Conservation (phyloP, 768 basidiomycete genomes). For the Hirschioporus abietinus region DNA sequence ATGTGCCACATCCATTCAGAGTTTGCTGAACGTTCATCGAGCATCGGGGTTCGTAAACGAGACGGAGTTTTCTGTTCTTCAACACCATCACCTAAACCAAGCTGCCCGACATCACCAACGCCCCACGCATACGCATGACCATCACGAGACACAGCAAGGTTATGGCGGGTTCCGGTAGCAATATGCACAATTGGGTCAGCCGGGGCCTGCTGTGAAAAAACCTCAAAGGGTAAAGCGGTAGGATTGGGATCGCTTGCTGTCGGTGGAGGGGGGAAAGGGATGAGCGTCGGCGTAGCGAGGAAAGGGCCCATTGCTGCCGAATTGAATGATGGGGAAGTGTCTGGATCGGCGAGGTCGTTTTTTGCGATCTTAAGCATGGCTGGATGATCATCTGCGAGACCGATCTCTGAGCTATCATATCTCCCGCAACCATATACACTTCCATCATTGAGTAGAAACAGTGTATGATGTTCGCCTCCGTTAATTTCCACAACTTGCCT, state of each 20-base stretch:
- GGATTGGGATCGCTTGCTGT: constrained; percentile 8
- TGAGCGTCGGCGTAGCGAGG: constrained; percentile 11
- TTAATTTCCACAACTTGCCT: constrained; percentile 28
- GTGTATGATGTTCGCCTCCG: constrained; percentile 38
- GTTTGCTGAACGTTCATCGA: constrained; percentile 4
- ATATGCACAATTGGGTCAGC: constrained; percentile 12
- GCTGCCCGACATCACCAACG: constrained; percentile 11
- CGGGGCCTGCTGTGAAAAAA: constrained; percentile 3
- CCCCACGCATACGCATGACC: constrained; percentile 16
- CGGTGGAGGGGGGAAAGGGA: constrained; percentile 13
- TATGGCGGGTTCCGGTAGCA: constrained; percentile 15
- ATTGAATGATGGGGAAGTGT: neutral
- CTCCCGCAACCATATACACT: constrained; percentile 38
- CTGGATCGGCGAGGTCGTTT: constrained; percentile 4
- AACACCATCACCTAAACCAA: constrained; percentile 13
- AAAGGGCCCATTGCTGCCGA: constrained; percentile 4
- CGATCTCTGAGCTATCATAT: constrained; percentile 36
- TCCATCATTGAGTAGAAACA: constrained; percentile 45
- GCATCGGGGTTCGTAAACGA: constrained; percentile 9
- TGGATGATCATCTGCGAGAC: constrained; percentile 19
- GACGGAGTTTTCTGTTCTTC: constrained; percentile 9
- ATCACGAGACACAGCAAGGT: constrained; percentile 13
- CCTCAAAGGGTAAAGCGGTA: constrained; percentile 6
- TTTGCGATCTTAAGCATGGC: constrained; percentile 8
- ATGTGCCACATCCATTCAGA: constrained; percentile 8